A percentile compares a stretch with the other conserved stretches of the same genome.
These are phyloP conservation scores for Dothideomycetes sp. DNA, from an alignment of 2,329 filamentous ascomycete genomes.

Conservation along the genomic window DNA sequence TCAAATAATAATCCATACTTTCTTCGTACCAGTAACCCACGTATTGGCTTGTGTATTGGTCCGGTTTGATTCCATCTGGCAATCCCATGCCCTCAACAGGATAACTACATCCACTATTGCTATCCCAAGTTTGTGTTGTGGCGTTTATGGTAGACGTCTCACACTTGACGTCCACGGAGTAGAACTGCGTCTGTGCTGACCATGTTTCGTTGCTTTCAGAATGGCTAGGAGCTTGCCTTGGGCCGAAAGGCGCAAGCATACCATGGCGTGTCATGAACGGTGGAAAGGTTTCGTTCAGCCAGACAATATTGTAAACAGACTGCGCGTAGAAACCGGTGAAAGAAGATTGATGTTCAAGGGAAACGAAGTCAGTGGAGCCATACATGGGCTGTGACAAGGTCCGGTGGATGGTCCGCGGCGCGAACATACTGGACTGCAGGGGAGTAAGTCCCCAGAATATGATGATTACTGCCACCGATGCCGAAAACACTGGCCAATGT, in stretches of 20 bases:
- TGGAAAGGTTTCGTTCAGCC: constrained; percentile 38
- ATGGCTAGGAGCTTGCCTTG: constrained; percentile 14
- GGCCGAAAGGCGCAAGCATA: constrained; percentile 36
- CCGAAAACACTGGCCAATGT: constrained; percentile 45
- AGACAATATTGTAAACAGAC: constrained; percentile 37
- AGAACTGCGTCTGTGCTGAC: constrained; percentile 24
- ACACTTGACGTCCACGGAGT: constrained; percentile 28
- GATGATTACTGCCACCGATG: constrained; percentile 40
- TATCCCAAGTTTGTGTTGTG: neutral
- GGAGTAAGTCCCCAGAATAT: constrained; percentile 50
- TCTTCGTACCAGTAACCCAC: constrained; percentile 10
- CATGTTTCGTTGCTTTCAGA: constrained; percentile 16
- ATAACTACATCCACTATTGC: neutral
- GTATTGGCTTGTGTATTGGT: constrained; percentile 4
- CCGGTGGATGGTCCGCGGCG: constrained; percentile 26
- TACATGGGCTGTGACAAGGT: constrained; percentile 14
- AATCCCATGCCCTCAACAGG: neutral
- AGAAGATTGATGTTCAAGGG: constrained; percentile 22
- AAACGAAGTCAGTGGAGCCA: constrained; percentile 21
- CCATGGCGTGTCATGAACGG: constrained; percentile 37
- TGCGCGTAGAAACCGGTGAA: constrained; percentile 35
- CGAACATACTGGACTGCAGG: constrained; percentile 47
- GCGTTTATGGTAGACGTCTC: constrained; percentile 17
- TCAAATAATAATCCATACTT: constrained; percentile 4
- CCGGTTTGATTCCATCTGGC: neutral